Evolutionary conservation across 2,329 filamentous ascomycete genomes (phyloP).

Genomic region (Penicillium aurantiogriseum): DNA sequence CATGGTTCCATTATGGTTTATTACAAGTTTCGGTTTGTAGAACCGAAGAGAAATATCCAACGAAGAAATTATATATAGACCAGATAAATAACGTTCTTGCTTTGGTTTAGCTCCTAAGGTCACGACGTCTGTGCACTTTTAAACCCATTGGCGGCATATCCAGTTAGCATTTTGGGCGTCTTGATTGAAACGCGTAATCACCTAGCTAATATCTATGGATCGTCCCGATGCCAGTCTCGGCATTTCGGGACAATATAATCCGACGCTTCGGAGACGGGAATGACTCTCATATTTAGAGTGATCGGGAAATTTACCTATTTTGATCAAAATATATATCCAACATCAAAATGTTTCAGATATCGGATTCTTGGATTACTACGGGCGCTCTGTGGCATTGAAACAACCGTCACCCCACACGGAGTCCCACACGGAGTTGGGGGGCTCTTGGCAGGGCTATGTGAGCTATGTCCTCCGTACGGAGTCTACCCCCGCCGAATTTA

Average conservation of each 20-base stretch:
- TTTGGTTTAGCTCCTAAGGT: background rate
- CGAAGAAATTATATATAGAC: background rate
- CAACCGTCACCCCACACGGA: constrained; percentile 9
- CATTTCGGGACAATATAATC: background rate
- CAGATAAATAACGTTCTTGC: too few relatives aligned
- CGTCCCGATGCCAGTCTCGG: background rate
- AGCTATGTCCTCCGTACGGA: too few relatives aligned
- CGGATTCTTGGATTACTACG: background rate
- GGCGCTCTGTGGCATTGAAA: constrained; percentile 5
- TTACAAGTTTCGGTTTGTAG: background rate
- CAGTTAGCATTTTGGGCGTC: background rate
- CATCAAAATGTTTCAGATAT: background rate
- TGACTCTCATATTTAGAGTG: background rate
- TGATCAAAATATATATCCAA: background rate
- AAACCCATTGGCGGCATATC: background rate
- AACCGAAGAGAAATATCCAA: background rate
- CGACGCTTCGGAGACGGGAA: background rate
- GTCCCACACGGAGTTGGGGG: constrained; percentile 14
- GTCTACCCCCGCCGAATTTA: background rate
- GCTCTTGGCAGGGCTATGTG: constrained; percentile 5
- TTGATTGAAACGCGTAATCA: background rate
- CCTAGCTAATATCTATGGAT: background rate
- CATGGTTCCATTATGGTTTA: too few relatives aligned
- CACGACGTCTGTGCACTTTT: too few relatives aligned
- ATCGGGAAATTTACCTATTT: background rate